Base-by-base conservation (phyloP, 208 protist genomes). In the Kentomonas sorsogonicus region DNA sequence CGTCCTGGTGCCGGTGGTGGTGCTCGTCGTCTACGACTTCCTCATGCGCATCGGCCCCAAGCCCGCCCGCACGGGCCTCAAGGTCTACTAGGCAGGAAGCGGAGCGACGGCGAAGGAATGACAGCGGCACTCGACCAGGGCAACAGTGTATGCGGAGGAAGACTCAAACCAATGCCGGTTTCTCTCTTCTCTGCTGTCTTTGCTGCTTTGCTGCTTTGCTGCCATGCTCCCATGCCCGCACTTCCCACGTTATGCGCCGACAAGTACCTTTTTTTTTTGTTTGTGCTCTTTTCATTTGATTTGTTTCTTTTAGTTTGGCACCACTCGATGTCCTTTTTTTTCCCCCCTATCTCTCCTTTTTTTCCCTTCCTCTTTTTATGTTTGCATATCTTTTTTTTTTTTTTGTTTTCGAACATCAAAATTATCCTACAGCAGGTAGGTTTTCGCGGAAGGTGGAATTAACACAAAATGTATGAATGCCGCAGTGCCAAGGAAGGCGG, bases 21-120 rank as follows among this genome's bases (percentile, higher is more conserved):
- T 93, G 30, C 72, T 78, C 53, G n/a, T 75, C 29, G 48, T 64
- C 27, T 93, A 90, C 67, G 71, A 85, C 25, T 48, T 59, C 26
- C 53, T 70, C 6, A 38, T 88, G 55, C 63, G 58, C 40, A 31
- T 89, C 20, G 86, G 79, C 3, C 82, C 79, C 7, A 80, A 84
- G 63, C 61, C 77, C 16, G 77, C 85, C 18, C 72, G 71, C 27
- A 72, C 57, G 18, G 68, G 72, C 27, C 60, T 83, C 23, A 84
- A 82, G 57, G 69, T 85, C 39, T 83, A 6, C 0, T 3, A 20
- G 0, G n/a, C 15, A 54, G 23, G 20, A 16, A 46, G 33, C 45
- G 33, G 20, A 27, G 6, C 0, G 1, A 55, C 30, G 41, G 7
- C 1, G 34, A 20, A 53, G n/a, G 7, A 60, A 59, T 25, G 45